Base-by-base conservation (phyloP, 1,139 yeast genomes). In the Torulaspora pretoriensis region DNA sequence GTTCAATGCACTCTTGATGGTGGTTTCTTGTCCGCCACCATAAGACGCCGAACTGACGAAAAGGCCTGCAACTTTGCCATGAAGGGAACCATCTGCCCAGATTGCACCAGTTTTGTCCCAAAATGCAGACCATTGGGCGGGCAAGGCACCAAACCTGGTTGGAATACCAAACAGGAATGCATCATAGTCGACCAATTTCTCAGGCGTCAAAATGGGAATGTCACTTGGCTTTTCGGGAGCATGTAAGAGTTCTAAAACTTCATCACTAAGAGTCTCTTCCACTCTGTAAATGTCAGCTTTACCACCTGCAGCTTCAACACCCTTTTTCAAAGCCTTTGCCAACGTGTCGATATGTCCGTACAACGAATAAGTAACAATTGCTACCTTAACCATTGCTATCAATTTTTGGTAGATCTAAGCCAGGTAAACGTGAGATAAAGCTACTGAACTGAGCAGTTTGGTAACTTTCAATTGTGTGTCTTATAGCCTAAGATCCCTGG, bases 21-120 rank as follows among this genome's bases (percentile, higher is more conserved):
- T 77, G 43, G 70, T 57, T 67, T 80, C 86, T 67, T 79, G 83
- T 46, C 86, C 86, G 53, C 84, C 85, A 48, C 83, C 83, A 52
- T 87, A 74, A 61, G 71, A 73, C 35, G 79, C 67, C 32, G 84
- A 78, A 39, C 79, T 69, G 41, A 75, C 76, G 59, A 80, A 80
- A 43, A 77, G 61, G 49, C 81, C 80, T 29, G 77, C 81, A 50
- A 69, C 71, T 66, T 80, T 80, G 55, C 83, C 83, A 51, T 68
- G 57, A 43, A 78, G 69, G 22, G 75, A 71, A 51, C 84, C 83
- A 25, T 56, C 40, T 36, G 78, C 80, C 86, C 86, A 80, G 50
- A 78, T 69, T 19, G 75, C 75, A 52, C 81, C 80, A 42, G 83
- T 77, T 45, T 72, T 63, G 58, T 78, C 84, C 81, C 81, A 77